Evolutionary conservation across 169 alveolate genomes (phyloP).

Genomic region (Plasmodium adleri): DNA sequence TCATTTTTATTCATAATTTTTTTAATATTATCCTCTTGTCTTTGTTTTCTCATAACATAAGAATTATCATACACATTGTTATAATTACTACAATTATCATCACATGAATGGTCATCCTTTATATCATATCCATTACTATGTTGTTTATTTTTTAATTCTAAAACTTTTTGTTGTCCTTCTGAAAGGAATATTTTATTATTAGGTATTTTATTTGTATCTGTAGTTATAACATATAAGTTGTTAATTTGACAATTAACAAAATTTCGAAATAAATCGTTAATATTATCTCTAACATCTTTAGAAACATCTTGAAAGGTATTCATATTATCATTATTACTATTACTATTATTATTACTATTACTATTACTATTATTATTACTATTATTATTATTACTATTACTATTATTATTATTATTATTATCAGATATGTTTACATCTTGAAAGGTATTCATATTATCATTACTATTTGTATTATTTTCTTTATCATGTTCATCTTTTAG

Average conservation of each 20-base stretch:
- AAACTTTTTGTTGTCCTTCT: no score
- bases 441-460: not conserved
- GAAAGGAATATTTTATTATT: not conserved
- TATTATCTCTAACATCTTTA: slow-evolving; percentile 26
- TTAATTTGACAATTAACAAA: slow-evolving; percentile 56
- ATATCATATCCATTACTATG: not conserved
- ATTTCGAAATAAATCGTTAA: slow-evolving; percentile 49
- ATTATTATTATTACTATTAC: not conserved
- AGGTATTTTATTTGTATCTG: slow-evolving; percentile 20
- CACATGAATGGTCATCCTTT: not conserved
- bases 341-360: not conserved
- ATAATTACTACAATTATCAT: not conserved
- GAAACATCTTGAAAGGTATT: slow-evolving; percentile 28
- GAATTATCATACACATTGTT: not conserved
- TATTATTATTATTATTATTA: not conserved
- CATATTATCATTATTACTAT: not conserved
- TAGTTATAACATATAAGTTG: slow-evolving; percentile 46
- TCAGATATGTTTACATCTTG: not conserved
- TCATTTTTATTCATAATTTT: no score
- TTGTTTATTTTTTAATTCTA: not conserved
- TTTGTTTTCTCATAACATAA: not conserved
- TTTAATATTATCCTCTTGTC: no score
- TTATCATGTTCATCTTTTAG: not conserved
- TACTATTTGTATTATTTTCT: not conserved
- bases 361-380: not conserved